Percentiles rank a stretch among this genome's conserved stretches.
These are phyloP conservation scores for Trichoderma endophyticum DNA, from an alignment of 2,329 filamentous ascomycete genomes.

Conservation along the genomic window DNA sequence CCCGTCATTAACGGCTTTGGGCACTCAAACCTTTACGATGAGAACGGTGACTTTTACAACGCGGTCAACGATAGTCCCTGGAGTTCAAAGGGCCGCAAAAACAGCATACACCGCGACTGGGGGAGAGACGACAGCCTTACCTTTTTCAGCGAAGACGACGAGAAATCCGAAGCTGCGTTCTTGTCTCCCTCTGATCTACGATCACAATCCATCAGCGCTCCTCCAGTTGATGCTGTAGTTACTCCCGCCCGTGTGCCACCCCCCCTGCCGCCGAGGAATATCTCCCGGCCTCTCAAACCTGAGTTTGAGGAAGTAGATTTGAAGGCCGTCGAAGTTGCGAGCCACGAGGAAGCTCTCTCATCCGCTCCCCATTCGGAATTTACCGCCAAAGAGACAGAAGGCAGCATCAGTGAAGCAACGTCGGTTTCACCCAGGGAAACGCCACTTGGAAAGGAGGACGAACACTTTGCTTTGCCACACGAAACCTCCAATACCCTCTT, in stretches of 20 bases:
- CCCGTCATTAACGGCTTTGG: neutral
- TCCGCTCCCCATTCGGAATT: neutral
- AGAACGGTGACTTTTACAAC: neutral
- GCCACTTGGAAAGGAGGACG: neutral
- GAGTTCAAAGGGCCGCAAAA: slow-evolving; percentile 2
- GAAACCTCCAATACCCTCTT: neutral
- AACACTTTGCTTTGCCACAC: neutral
- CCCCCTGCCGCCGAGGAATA: slow-evolving; percentile 2
- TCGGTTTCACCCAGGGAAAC: neutral
- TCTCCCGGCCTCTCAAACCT: neutral
- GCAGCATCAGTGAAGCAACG: neutral
- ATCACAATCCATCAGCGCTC: neutral
- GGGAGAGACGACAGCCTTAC: slow-evolving; percentile 2
- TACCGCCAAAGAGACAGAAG: neutral
- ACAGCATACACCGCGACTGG: slow-evolving; percentile 6
- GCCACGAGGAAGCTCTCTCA: neutral
- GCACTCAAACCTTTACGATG: neutral
- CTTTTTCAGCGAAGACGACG: slow-evolving; percentile 9
- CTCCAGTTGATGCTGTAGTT: neutral
- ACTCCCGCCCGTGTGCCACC: neutral
- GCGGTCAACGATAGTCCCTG: slow-evolving; percentile 9
- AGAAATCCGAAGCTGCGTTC: neutral
- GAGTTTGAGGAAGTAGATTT: slow-evolving; percentile 12
- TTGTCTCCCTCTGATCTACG: neutral
- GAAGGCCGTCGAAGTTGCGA: neutral